Base-by-base conservation (phyloP, 2,329 filamentous ascomycete species). In the Aspergillus sclerotialis region DNA sequence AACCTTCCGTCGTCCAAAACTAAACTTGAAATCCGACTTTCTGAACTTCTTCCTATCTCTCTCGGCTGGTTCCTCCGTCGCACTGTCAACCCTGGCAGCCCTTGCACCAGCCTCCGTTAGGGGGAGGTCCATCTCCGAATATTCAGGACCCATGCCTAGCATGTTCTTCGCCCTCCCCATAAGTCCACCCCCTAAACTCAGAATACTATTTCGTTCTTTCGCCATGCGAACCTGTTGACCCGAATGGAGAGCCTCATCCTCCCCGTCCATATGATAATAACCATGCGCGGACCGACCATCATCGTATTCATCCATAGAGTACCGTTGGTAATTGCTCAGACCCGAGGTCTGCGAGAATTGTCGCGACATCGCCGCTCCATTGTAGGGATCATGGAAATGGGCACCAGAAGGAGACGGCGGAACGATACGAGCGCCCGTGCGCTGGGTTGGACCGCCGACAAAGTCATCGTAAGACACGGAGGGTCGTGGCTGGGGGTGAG, bases 51-150 rank as follows among this genome's bases (percentile, higher is more conserved):
- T 83, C 50, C 59, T 58, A 50, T 66, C 40, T 45, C 70, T 70
- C 33, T 61, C 55, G n/a, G 54, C 60, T 35, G 42, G 53, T 50
- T 60, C 60, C 53, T 60, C 61, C 56, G 60, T 55, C 32, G 63
- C 57, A 39, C 66, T 67, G 45, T 67, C 65, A 35, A 69, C 50
- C 12, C 56, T 53, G 30, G 61, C 55, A 45, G 66, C 64, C 48
- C 72, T 67, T 30, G 71, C 73, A 34, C 72, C 76, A 30, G 82
- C 68, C 58, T 96, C 87, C 4, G 90, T 96, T 61, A 98, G 70
- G 10, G 92, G 92, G 35, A 98, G 71, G 58, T 98, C 90, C 92
- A 98, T 98, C 65, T 96, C 92, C 21, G 90, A 95, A 63, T 98
- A 96, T 43, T 82, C 48, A n/a, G 75, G 72, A 7, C 78, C 82